Percentiles rank a stretch among this genome's conserved stretches.
Evolutionary conservation across 331 rosid genomes (phyloP).

Genomic region (Pyrus hybrid): DNA sequence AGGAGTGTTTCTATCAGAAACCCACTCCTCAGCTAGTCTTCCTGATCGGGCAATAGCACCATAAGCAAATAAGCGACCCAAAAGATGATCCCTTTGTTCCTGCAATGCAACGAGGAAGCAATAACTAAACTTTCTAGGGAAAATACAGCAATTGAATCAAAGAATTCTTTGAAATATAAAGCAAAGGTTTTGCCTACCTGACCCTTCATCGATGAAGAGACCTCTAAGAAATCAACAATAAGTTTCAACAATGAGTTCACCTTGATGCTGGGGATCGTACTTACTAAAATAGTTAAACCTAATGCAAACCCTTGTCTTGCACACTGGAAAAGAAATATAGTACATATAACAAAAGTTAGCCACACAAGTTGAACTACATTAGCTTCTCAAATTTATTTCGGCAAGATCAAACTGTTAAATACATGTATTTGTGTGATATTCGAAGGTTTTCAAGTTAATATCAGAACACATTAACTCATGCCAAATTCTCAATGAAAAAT

Average conservation of each 20-base stretch:
- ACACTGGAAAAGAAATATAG: too few relatives aligned
- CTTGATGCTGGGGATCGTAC: too few relatives aligned
- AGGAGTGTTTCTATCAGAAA: too few relatives aligned
- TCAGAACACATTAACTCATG: neutral
- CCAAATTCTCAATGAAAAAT: neutral
- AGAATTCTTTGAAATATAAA: neutral
- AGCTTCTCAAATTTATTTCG: neutral
- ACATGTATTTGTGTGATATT: neutral
- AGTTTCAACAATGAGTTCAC: too few relatives aligned
- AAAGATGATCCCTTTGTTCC: constrained; percentile 84
- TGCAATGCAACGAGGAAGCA: constrained; percentile 31
- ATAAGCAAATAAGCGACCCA: constrained; percentile 88
- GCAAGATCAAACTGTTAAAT: neutral
- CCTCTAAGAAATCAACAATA: constrained; percentile 62
- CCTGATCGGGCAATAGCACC: constrained; percentile 83
- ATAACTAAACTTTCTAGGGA: neutral
- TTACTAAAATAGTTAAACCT: too few relatives aligned
- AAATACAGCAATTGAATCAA: constrained; percentile 1
- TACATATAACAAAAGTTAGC: too few relatives aligned
- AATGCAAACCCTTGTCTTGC: too few relatives aligned
- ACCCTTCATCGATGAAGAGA: constrained; percentile 92
- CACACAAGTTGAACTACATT: neutral
- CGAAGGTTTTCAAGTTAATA: neutral
- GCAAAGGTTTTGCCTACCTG: constrained; percentile 46
- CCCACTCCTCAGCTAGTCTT: constrained; percentile 55